Conservation (phyloP, 345 rosid genomes). For the Triadica sebifera region DNA sequence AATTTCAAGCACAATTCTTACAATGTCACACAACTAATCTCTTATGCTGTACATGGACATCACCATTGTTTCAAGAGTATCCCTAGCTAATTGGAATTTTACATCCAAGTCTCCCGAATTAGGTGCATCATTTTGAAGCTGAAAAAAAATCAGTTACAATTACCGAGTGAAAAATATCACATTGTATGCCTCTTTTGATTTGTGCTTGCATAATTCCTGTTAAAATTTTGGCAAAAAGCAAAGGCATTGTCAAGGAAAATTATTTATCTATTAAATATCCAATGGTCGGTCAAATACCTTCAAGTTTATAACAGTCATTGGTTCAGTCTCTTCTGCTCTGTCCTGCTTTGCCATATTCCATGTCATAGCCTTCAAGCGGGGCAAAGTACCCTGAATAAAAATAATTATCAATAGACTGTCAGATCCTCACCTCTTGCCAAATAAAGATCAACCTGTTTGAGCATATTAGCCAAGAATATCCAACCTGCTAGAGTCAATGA, state of each 20-base stretch:
- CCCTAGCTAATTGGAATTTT: conserved; percentile 46
- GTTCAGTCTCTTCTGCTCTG: conserved; percentile 25
- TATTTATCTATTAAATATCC: not conserved
- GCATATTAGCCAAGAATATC: not conserved
- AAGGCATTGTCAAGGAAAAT: not conserved
- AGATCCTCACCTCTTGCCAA: not conserved
- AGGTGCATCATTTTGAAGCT: conserved; percentile 52
- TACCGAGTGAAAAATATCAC: not conserved
- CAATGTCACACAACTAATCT: conserved; percentile 46
- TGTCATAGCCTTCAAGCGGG: conserved; percentile 55
- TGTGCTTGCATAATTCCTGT: no score
- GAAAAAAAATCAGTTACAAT: conserved; percentile 9
- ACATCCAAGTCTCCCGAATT: conserved; percentile 41
- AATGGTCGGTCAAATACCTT: conserved; percentile 31
- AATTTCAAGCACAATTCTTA: conserved; percentile 24
- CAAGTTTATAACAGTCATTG: conserved; percentile 50
- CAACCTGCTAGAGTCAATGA: conserved; percentile 32
- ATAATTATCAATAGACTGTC: not conserved
- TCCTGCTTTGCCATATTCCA: conserved; percentile 49
- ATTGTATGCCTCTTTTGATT: not conserved
- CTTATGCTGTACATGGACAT: conserved; percentile 43
- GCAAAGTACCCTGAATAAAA: conserved; percentile 40
- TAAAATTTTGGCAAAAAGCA: not conserved
- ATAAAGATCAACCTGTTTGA: not conserved
- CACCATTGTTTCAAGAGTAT: conserved; percentile 41